Base-by-base conservation (phyloP, 306 rosid species). In the Senna siamea region DNA sequence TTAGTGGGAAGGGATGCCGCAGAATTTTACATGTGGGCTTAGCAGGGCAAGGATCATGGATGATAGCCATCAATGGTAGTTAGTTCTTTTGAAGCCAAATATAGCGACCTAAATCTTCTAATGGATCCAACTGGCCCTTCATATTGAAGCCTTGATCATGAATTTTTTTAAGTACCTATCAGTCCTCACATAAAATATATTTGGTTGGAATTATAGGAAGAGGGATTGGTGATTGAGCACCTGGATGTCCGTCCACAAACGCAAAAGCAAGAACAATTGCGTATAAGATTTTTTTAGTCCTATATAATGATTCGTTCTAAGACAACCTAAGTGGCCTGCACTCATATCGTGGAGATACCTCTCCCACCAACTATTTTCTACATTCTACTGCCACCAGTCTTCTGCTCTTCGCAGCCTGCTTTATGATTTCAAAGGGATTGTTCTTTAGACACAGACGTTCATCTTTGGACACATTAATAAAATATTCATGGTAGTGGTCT, bases 221-320 rank as follows among this genome's bases (percentile, higher is more conserved):
- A 35, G 64, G 57, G 57, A 34, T 13, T 63, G 63, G 32, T 62
- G 38, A 63, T 30, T 64, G 5, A 40, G 68, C 73, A 43, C 67
- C 70, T 61, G 12, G 66, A 15, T 26, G 30, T 26, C 30, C 30
- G 59, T 57, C 56, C 65, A 40, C 35, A 41, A 70, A 41, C 9
- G 11, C 64, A 70, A 40, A 70, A 51, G 66, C 65, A 78, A 40
- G 5, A 32, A 30, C 58, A 66, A 38, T 35, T 22, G 17, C 44
- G 1, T 30, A 50, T 19, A 15, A 28, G 9, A 22, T 44, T 7
- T 4, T 43, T 46, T 32, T 10, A 47, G 50, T 41, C 35, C n/a
- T 0, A 32, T 20, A 2, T 5, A 32, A 47, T 66, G 7, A 20
- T 40, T 68, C 38, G 14, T 59, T 23, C 66, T 5, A 38, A 55